phyloP scores from a whole-genome alignment of 2,329 filamentous ascomycete genomes.

The Cercospora nicotianae region DNA sequence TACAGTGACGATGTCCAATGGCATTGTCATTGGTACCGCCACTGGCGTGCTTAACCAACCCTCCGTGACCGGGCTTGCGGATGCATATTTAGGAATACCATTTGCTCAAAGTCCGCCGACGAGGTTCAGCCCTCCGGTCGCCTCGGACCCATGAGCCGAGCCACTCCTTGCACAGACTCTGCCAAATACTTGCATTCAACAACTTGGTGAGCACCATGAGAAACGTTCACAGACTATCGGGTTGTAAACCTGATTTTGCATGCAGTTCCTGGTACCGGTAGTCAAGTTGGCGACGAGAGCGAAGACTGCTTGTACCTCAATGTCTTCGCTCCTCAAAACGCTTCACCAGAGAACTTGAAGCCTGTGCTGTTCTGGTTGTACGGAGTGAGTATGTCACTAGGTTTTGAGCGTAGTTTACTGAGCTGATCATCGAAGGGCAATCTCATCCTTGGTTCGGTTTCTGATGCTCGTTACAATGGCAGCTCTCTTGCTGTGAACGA shows the following conservation, averaged over 20 bases:
- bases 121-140: constrained; percentile 36
- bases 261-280: neutral
- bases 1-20: constrained; percentile 35
- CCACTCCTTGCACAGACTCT: neutral
- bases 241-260: neutral
- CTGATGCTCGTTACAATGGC: constrained; percentile 35
- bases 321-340: constrained; percentile 37
- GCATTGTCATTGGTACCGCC: constrained; percentile 33
- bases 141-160: neutral
- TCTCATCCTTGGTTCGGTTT: neutral
- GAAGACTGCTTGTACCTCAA: constrained; percentile 42
- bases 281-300: constrained; percentile 28
- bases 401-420: constrained; percentile 36
- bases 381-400: constrained; percentile 31
- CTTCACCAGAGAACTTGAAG: constrained; percentile 31
- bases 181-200: neutral
- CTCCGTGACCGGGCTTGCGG: constrained; percentile 35
- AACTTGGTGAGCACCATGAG: neutral
- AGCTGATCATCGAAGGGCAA: constrained; percentile 1
- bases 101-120: constrained; percentile 38
- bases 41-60: constrained; percentile 30
- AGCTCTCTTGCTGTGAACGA: constrained; percentile 38
- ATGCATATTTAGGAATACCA: constrained; percentile 40
- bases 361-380: constrained; percentile 42
- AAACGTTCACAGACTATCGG: neutral